Percentiles rank a stretch among this genome's conserved stretches.
These are phyloP conservation scores for Coemansia sp. DNA, from an alignment of 192 early-diverging fungal genomes.

Conservation along the genomic window DNA sequence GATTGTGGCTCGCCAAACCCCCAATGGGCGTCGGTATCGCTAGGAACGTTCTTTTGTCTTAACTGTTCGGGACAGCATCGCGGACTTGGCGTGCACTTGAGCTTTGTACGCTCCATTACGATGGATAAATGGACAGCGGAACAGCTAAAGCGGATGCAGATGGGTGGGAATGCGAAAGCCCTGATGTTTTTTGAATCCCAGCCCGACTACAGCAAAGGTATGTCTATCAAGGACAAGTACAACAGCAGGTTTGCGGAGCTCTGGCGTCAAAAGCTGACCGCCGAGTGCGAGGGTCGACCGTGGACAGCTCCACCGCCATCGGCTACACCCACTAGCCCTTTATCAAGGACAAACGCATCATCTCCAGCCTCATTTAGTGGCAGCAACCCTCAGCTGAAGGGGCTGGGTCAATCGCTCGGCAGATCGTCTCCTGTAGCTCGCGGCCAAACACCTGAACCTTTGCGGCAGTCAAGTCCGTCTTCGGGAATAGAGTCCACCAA, in stretches of 20 bases:
- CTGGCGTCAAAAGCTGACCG: slow-evolving; percentile 87
- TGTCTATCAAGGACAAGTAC: slow-evolving; percentile 87
- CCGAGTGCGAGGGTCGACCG: slow-evolving; percentile 63
- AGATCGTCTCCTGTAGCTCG: slow-evolving; percentile 23
- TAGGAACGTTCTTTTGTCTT: slow-evolving; percentile 95
- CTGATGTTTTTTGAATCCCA: slow-evolving; percentile 82
- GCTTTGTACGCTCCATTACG: slow-evolving; percentile 97
- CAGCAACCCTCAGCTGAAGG: slow-evolving; percentile 55
- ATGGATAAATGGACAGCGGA: slow-evolving; percentile 98
- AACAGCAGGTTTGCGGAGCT: slow-evolving; percentile 78
- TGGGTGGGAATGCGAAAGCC: slow-evolving; percentile 88
- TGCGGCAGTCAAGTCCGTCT: slow-evolving; percentile 8
- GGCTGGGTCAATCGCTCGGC: slow-evolving; percentile 10
- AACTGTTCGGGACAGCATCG: slow-evolving; percentile 92
- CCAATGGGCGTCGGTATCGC: slow-evolving; percentile 90
- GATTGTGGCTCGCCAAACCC: slow-evolving; percentile 86
- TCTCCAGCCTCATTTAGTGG: slow-evolving; percentile 21
- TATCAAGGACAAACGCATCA: slow-evolving; percentile 25
- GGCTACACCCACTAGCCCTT: slow-evolving; percentile 23
- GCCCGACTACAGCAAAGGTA: slow-evolving; percentile 69
- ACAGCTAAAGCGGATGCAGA: slow-evolving; percentile 92
- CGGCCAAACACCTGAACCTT: slow-evolving; percentile 33
- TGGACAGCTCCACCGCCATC: slow-evolving; percentile 43
- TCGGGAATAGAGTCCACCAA: slow-evolving; percentile 16
- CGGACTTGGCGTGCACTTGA: slow-evolving; percentile 75